phyloP scores from a whole-genome alignment of 495 filamentous ascomycete species.

The Cenococcum geophilum region DNA sequence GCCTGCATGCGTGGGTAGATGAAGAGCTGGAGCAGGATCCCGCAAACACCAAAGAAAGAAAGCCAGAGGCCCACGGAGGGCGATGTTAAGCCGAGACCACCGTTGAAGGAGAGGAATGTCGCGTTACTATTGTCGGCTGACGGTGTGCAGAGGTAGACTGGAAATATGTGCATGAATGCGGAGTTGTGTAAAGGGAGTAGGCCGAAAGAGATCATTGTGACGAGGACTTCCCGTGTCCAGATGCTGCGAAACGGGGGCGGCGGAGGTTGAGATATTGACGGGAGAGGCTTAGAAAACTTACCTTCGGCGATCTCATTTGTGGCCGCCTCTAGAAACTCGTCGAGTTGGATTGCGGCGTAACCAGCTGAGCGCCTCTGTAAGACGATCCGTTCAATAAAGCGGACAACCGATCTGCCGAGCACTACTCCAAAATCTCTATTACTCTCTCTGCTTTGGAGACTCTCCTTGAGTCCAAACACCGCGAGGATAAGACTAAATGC shows the following conservation, averaged over 20 bases:
- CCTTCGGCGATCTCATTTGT: neutral
- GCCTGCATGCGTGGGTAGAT: conserved; percentile 66
- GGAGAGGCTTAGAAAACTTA: conserved; percentile 14
- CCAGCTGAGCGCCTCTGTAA: neutral
- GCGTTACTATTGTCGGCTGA: conserved; percentile 48
- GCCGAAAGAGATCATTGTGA: conserved; percentile 69
- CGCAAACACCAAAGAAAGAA: conserved; percentile 66
- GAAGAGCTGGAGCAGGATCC: conserved; percentile 73
- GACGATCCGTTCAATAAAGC: conserved; percentile 34
- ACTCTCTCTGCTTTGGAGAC: conserved; percentile 49
- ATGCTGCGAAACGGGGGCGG: conserved; percentile 57
- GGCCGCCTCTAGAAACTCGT: conserved; percentile 6
- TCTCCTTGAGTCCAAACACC: conserved; percentile 25
- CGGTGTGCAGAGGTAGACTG: conserved; percentile 74
- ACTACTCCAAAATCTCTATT: conserved; percentile 46
- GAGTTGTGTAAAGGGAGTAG: conserved; percentile 69
- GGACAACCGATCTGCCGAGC: conserved; percentile 42
- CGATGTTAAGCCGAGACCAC: conserved; percentile 67
- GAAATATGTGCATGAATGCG: conserved; percentile 56
- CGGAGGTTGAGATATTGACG: conserved; percentile 12
- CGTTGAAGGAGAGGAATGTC: conserved; percentile 56
- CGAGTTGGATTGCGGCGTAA: conserved; percentile 17
- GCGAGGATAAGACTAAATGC: conserved; percentile 66
- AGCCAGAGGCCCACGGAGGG: conserved; percentile 70
- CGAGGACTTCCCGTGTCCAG: conserved; percentile 64